Conservation (phyloP, 345 rosid genomes). For the Raphanus raphanistrum region DNA sequence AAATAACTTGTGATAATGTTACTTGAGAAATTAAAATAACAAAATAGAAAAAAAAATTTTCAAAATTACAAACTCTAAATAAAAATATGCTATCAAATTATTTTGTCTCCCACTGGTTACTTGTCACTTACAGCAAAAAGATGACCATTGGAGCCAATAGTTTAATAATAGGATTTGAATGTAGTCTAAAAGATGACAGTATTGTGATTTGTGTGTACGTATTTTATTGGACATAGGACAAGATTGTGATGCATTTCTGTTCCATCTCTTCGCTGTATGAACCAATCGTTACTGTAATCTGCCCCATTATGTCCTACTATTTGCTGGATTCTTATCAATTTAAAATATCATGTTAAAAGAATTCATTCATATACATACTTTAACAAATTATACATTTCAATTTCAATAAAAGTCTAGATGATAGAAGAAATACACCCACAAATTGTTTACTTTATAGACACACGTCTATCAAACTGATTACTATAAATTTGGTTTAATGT, state of each 20-base stretch:
- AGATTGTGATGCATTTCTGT: neutral
- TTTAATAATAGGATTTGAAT: neutral
- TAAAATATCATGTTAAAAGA: neutral
- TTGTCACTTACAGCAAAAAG: neutral
- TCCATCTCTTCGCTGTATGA: neutral
- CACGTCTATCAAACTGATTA: constrained; percentile 14
- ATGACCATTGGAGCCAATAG: neutral
- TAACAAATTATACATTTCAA: neutral
- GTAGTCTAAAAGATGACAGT: neutral
- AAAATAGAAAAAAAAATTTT: neutral
- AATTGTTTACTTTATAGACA: neutral
- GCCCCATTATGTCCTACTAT: neutral
- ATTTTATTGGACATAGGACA: neutral
- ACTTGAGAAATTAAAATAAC: neutral
- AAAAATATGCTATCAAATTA: neutral
- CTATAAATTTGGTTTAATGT: constrained; percentile 1
- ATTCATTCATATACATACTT: neutral
- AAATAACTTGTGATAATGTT: neutral
- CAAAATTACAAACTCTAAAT: neutral
- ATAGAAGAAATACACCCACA: neutral
- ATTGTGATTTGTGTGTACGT: neutral
- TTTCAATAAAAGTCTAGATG: neutral
- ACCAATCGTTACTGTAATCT: constrained; percentile 7
- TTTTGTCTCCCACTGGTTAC: neutral
- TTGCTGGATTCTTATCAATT: neutral